These are phyloP conservation scores for Paradendryphiella salina DNA, from an alignment of 2,329 filamentous ascomycete species.

Conservation along the genomic window DNA sequence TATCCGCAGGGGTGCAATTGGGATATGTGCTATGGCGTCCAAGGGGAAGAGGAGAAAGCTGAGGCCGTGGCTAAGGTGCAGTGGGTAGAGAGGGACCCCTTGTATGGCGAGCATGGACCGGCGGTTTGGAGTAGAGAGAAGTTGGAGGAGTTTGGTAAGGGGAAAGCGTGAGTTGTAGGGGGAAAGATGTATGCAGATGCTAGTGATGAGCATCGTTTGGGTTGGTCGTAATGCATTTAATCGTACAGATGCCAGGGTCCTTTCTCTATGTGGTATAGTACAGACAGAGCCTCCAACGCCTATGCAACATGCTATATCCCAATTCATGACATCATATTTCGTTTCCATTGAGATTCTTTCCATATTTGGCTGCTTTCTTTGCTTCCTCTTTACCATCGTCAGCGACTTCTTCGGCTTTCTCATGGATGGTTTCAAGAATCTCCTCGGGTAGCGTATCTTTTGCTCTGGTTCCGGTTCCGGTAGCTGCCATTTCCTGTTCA, in stretches of 20 bases:
- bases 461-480: constrained; percentile 27
- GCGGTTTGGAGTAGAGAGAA: constrained; percentile 28
- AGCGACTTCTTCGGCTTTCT: constrained; percentile 31
- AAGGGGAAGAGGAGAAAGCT: constrained; percentile 59
- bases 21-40: constrained; percentile 71
- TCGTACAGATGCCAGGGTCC: constrained; percentile 7
- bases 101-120: constrained; percentile 45
- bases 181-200: neutral
- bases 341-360: neutral
- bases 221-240: constrained; percentile 2
- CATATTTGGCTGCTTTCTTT: constrained; percentile 11
- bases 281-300: constrained; percentile 11
- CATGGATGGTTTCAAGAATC: constrained; percentile 32
- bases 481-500: constrained; percentile 42
- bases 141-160: constrained; percentile 13
- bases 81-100: constrained; percentile 65
- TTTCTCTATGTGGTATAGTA: constrained; percentile 10
- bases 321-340: constrained; percentile 12
- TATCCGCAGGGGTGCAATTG: constrained; percentile 63
- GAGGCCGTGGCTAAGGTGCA: constrained; percentile 53
- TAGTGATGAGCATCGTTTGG: neutral
- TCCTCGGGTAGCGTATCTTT: constrained; percentile 38
- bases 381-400: constrained; percentile 15
- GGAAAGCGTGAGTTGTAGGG: constrained; percentile 9
- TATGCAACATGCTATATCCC: constrained; percentile 1